A percentile compares a stretch with the other conserved stretches of the same genome.
Evolutionary conservation across 2,329 filamentous ascomycete genomes (phyloP).

Genomic region (Fusarium incarnatum): DNA sequence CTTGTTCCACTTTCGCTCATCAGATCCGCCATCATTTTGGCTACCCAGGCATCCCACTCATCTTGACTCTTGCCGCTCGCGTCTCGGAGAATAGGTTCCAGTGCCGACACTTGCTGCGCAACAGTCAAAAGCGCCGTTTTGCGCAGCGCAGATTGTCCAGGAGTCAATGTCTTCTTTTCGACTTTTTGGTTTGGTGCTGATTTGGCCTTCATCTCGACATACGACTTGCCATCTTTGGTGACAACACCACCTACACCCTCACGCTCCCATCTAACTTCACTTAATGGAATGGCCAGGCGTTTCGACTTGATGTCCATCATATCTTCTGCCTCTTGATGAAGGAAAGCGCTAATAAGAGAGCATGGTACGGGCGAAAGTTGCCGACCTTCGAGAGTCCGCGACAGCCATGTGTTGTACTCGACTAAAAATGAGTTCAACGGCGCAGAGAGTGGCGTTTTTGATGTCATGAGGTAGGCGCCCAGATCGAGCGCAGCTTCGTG

Average conservation of each 20-base stretch:
- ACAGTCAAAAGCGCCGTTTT: conserved; percentile 84
- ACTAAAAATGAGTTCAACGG: conserved; percentile 84
- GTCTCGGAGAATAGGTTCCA: conserved; percentile 86
- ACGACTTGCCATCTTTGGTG: conserved; percentile 70
- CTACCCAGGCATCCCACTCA: conserved; percentile 92
- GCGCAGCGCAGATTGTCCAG: conserved; percentile 78
- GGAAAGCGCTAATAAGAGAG: conserved; percentile 77
- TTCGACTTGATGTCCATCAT: conserved; percentile 77
- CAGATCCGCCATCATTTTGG: conserved; percentile 86
- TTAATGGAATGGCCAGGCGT: conserved; percentile 86
- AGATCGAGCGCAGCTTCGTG: conserved; percentile 75
- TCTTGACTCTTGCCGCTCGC: conserved; percentile 87
- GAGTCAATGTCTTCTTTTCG: conserved; percentile 66
- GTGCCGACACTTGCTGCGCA: conserved; percentile 83
- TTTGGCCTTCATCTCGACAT: conserved; percentile 66
- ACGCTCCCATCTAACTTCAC: conserved; percentile 87
- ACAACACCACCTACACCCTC: conserved; percentile 75
- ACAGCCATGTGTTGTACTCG: conserved; percentile 86
- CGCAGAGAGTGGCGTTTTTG: conserved; percentile 83
- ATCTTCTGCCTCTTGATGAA: conserved; percentile 82
- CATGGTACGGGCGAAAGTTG: conserved; percentile 82
- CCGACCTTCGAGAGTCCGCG: conserved; percentile 77
- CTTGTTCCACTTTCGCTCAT: conserved; percentile 81
- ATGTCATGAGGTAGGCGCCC: conserved; percentile 84
- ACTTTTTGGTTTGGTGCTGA: conserved; percentile 54